These are phyloP conservation scores for Penicillium robsamsonii DNA, from an alignment of 495 filamentous ascomycete species.

Conservation along the genomic window DNA sequence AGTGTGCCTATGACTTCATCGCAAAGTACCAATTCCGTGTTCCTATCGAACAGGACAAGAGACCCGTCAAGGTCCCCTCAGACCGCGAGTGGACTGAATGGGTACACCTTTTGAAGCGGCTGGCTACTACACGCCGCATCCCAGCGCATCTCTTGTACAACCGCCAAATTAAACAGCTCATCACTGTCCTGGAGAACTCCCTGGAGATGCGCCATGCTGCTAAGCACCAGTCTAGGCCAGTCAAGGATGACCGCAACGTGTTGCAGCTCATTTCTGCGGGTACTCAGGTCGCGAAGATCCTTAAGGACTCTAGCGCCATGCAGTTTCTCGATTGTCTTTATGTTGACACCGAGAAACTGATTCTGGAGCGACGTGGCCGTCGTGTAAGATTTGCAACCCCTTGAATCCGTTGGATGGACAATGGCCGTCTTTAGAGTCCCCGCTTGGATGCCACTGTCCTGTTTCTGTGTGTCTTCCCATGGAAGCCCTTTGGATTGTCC, in stretches of 20 bases:
- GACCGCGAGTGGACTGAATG: conserved; percentile 92
- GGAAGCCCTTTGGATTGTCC: not conserved
- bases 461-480: not conserved
- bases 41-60: conserved; percentile 74
- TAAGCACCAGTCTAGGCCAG: conserved; percentile 75
- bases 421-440: conserved; percentile 4
- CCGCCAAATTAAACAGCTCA: conserved; percentile 84
- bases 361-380: conserved; percentile 58
- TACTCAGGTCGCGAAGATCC: conserved; percentile 80
- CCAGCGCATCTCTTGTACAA: conserved; percentile 81
- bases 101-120: conserved; percentile 81
- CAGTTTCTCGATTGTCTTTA: conserved; percentile 72
- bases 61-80: conserved; percentile 71
- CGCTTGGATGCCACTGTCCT: not conserved
- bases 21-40: conserved; percentile 88
- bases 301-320: conserved; percentile 80
- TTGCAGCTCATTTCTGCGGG: conserved; percentile 83
- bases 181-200: conserved; percentile 78
- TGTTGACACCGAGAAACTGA: conserved; percentile 67
- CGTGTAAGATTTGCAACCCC: conserved; percentile 46
- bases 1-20: conserved; percentile 85
- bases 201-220: conserved; percentile 82
- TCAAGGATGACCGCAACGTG: conserved; percentile 89
- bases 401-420: conserved; percentile 31
- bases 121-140: conserved; percentile 82